Evolutionary conservation across 192 early-diverging fungal species (phyloP).

Genomic region (Phlyctochytrium arcticum): DNA sequence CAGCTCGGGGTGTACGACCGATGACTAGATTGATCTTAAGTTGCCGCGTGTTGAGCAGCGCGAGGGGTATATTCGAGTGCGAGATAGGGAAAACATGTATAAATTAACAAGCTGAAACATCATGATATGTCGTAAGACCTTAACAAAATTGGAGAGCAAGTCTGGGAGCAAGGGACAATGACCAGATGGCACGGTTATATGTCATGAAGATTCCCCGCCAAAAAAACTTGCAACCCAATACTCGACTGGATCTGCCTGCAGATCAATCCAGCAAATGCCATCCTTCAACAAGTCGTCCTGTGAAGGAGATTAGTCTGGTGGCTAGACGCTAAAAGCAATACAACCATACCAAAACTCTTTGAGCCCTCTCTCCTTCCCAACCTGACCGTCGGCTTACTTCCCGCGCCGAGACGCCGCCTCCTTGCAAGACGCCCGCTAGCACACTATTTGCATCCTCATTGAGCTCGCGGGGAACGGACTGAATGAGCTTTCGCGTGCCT

Average conservation of each 20-base stretch:
- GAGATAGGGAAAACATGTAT: too few relatives aligned
- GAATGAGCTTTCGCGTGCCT: constrained; percentile 78
- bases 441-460: constrained; percentile 74
- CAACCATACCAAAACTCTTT: constrained; percentile 48
- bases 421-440: constrained; percentile 65
- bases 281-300: constrained; percentile 68
- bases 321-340: neutral
- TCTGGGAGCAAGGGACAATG: too few relatives aligned
- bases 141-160: too few relatives aligned
- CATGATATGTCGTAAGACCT: too few relatives aligned
- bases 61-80: too few relatives aligned
- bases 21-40: constrained; percentile 21
- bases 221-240: constrained; percentile 47
- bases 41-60: too few relatives aligned
- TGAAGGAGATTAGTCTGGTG: constrained; percentile 4
- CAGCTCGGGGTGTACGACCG: constrained; percentile 46
- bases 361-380: constrained; percentile 56
- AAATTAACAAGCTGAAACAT: too few relatives aligned
- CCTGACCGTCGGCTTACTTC: constrained; percentile 39
- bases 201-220: neutral
- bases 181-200: too few relatives aligned
- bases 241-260: constrained; percentile 43
- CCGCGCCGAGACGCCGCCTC: constrained; percentile 35
- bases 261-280: constrained; percentile 74
- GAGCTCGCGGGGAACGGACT: constrained; percentile 84